Base-by-base conservation (phyloP, 805 yeast species). In the Starmerella bombicola region DNA sequence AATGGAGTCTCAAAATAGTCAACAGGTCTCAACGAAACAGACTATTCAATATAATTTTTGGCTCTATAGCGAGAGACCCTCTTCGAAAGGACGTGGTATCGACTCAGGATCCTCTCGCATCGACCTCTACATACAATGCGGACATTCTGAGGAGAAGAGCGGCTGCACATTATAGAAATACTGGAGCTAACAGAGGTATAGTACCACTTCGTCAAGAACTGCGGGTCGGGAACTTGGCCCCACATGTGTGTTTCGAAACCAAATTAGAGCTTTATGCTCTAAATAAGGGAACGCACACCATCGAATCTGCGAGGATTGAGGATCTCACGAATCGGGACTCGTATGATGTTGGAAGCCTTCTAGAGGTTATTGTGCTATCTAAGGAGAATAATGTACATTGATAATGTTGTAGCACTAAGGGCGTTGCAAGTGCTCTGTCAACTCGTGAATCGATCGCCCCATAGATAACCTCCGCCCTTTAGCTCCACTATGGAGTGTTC, bases 301-400 rank as follows among this genome's bases (percentile, higher is more conserved):
- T 82, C 17, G 74, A 70, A 40, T 84, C 81, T 2, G 67, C 79
- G n/a, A 70, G 70, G 42, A 64, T 82, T 12, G 67, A 76, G 35
- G 93, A 81, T 52, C 62, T 74, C 9, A 53, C 56, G 28, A 68
- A 75, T 16, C 83, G 86, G 3, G 86, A 80, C 42, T 70, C 74
- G 1, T 67, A 76, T 47, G 85, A 76, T 46, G 77, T 81, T 54
- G 85, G 84, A 1, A 69, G 73, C 43, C 60, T 80, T 39, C 63
- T 81, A 28, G 85, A 80, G 51, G 80, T 81, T 2, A 68, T 76
- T 41, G 83, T 80, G 15, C 35, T 32, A 17, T 21, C 33, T 9
- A 9, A 13, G 17, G 26, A 24, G 26, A 12, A 12, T 12, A 12
- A 9, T 8, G 26, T 9, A 12, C 12, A 9, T 12, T 9, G 12